These are phyloP conservation scores for Heterobasidion occidentale DNA, from an alignment of 1,284 basidiomycete species.

Conservation along the genomic window DNA sequence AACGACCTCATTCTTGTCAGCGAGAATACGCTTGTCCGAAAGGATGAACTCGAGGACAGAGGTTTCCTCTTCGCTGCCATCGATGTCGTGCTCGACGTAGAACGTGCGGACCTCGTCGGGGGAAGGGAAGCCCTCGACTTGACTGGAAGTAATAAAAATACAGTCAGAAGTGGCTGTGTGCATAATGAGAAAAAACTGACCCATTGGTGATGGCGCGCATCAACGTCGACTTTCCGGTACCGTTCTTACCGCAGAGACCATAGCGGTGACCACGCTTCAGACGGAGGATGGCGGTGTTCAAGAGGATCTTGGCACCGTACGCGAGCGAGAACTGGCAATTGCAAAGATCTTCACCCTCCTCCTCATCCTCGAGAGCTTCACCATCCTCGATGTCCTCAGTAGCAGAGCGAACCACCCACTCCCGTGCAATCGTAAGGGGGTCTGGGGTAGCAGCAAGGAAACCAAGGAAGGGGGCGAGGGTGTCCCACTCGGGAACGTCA, in stretches of 20 bases:
- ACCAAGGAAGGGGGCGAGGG: constrained; percentile 70
- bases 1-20: constrained; percentile 62
- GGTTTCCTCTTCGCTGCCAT: constrained; percentile 90
- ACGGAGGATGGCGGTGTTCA: constrained; percentile 93
- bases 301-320: constrained; percentile 96
- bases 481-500: constrained; percentile 83
- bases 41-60: constrained; percentile 88
- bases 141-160: constrained; percentile 32
- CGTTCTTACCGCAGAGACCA: constrained; percentile 97
- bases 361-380: constrained; percentile 78
- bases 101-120: constrained; percentile 95
- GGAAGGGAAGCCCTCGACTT: constrained; percentile 97
- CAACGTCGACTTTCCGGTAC: constrained; percentile 97
- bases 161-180: background rate
- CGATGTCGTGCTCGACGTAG: constrained; percentile 99
- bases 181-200: constrained; percentile 12
- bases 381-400: constrained; percentile 69
- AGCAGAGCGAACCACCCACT: constrained; percentile 87
- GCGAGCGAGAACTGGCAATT: constrained; percentile 98
- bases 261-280: constrained; percentile 99
- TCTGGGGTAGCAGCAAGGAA: constrained; percentile 64
- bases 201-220: constrained; percentile 95
- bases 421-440: constrained; percentile 63
- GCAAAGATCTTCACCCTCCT: constrained; percentile 96
- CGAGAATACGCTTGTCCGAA: constrained; percentile 79